Percentiles rank a stretch among this genome's conserved stretches.
Conservation (phyloP, 2,329 filamentous ascomycete genomes). For the Fusarium secorum region DNA sequence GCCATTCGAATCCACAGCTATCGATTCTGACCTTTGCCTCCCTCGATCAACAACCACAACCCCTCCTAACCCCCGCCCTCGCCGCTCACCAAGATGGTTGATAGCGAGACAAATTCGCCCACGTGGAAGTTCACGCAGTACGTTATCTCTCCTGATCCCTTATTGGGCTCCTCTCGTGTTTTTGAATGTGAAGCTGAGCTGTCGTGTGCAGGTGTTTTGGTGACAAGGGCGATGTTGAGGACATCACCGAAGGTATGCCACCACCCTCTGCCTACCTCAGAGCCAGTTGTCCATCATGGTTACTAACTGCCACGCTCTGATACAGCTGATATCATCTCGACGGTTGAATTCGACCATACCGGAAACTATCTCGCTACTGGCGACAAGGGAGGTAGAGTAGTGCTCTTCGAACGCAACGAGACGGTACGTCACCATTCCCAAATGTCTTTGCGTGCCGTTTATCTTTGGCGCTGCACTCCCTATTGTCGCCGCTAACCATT, state of each 20-base stretch:
- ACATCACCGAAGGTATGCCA: slow-evolving; percentile 89
- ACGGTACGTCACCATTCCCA: slow-evolving; percentile 67
- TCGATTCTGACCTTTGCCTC: slow-evolving; percentile 32
- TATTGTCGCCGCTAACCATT: slow-evolving; percentile 20
- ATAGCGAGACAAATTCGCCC: slow-evolving; percentile 90
- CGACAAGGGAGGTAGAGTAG: slow-evolving; percentile 86
- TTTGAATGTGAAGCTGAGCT: slow-evolving; percentile 26
- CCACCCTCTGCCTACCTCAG: slow-evolving; percentile 23
- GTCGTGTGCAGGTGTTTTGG: slow-evolving; percentile 82
- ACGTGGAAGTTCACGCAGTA: slow-evolving; percentile 99
- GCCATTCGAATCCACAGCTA: slow-evolving; percentile 27
- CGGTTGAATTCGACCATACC: slow-evolving; percentile 89
- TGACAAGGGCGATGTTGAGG: slow-evolving; percentile 98
- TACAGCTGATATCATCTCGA: slow-evolving; percentile 87
- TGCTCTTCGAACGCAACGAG: slow-evolving; percentile 92
- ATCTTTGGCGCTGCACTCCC: neutral
- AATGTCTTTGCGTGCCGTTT: neutral
- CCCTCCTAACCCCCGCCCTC: slow-evolving; percentile 42
- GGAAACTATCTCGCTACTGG: slow-evolving; percentile 91
- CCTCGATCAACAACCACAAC: slow-evolving; percentile 36
- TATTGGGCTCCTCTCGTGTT: neutral
- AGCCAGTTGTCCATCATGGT: slow-evolving; percentile 16
- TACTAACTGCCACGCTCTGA: slow-evolving; percentile 37
- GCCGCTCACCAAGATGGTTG: slow-evolving; percentile 80
- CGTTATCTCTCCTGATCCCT: slow-evolving; percentile 50